Evolutionary conservation across 169 alveolate species (phyloP), one percentile per base, ranked within the genome.

Genomic region (Cryptosporidium andersoni): DNA sequence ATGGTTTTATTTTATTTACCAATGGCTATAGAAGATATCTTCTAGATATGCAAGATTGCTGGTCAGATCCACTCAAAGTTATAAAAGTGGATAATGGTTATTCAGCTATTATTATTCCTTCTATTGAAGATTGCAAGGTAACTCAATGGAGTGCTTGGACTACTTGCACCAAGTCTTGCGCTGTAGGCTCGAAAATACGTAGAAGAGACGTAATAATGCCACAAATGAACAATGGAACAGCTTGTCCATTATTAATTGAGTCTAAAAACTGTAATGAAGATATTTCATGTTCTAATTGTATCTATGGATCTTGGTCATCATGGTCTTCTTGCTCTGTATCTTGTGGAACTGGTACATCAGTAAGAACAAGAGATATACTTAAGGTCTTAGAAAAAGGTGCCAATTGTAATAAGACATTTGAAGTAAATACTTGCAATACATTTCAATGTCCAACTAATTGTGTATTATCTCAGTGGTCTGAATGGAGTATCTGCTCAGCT

Each of bases 71-170:
- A 7, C 85, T 68, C 4, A 62, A 55, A 1, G 48, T 42, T 40
- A 12, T 74, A 11, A 39, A 56, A 11, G 51, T 74, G 4, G 45
- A 58, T 25, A 56, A 11, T 49, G 85, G 85, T 39, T 6, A 8
- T 4, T 58, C 52, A 9, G 40, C 85, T 58, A 25, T 34, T 9
- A 74, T 74, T n/a, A 47, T 16, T 60, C 85, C 85, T 4, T 48
- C 80, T 55, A 82, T 89, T 51, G 91, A 82, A 34, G 93, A 90
- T 66, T 90, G 93, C 43, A 52, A 62, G 48, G 80, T 80, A 40
- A 56, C 90, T 52, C 80, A 82, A 64, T 90, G 93, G 93, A 88
- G 89, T 16, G 82, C 56, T 64, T 90, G 92, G 92, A 64, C 89
- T 40, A 64, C 65, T 7, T 90, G 93, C 56, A 51, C 81, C 64